Evolutionary conservation across 2,329 filamentous ascomycete genomes (phyloP).

Genomic region (Epichloe glyceriae): DNA sequence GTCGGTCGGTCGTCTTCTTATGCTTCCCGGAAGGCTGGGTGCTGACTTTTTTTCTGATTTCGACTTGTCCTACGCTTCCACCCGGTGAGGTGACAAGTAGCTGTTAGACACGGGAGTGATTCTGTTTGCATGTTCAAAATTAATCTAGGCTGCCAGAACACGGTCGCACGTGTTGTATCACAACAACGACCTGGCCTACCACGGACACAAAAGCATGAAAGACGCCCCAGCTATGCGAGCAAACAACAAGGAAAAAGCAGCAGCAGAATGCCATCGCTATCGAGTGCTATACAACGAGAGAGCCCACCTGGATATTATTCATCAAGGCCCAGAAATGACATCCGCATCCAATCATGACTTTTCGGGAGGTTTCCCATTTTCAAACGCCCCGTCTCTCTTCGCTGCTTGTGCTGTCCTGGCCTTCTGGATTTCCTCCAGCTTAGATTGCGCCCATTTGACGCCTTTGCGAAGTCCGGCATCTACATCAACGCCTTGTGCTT

Average conservation of each 20-base stretch:
- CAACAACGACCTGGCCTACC: too few relatives aligned
- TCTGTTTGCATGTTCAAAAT: too few relatives aligned
- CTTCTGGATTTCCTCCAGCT: constrained; percentile 5
- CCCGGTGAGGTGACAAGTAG: too few relatives aligned
- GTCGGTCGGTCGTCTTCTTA: too few relatives aligned
- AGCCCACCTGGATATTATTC: background rate
- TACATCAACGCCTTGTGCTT: constrained; percentile 21
- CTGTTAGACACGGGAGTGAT: too few relatives aligned
- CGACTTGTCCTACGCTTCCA: too few relatives aligned
- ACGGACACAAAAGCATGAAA: background rate
- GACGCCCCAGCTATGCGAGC: constrained; percentile 2
- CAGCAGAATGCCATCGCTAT: background rate
- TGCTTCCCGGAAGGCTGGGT: too few relatives aligned
- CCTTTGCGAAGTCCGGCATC: constrained; percentile 15
- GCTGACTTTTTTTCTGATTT: too few relatives aligned
- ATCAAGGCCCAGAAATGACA: background rate
- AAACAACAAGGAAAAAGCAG: background rate
- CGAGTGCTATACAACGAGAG: background rate
- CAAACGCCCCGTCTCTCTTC: background rate
- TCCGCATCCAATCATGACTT: constrained; percentile 12
- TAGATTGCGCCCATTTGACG: constrained; percentile 9
- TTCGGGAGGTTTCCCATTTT: constrained; percentile 10
- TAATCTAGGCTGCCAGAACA: too few relatives aligned
- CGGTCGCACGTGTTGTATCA: too few relatives aligned
- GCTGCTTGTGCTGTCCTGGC: background rate